Conservation (phyloP, 306 rosid species). For the Ochetophila trinervis region DNA sequence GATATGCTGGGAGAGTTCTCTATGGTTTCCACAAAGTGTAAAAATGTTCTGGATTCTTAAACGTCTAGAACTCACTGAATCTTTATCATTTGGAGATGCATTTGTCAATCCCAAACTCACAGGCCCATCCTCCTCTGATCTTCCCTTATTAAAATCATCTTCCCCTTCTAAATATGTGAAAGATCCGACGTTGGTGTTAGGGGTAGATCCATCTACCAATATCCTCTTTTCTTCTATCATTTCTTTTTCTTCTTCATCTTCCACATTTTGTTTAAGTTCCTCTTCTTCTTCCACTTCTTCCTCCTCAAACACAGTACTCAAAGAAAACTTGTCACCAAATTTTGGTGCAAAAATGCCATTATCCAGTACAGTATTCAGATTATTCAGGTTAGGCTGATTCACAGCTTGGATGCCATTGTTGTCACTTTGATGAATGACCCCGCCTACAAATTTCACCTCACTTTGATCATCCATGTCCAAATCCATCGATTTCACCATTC, state of each 20-base stretch:
- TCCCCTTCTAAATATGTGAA: constrained; percentile 29
- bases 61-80: constrained; percentile 40
- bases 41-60: constrained; percentile 80
- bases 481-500: constrained; percentile 96
- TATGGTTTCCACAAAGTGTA: constrained; percentile 89
- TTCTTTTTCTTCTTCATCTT: constrained; percentile 76
- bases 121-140: constrained; percentile 40
- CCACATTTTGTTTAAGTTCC: constrained; percentile 44
- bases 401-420: constrained; percentile 35
- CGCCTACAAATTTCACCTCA: constrained; percentile 53
- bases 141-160: constrained; percentile 37
- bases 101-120: constrained; percentile 22
- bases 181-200: constrained; percentile 5
- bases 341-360: constrained; percentile 40
- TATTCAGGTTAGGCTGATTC: constrained; percentile 29
- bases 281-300: constrained; percentile 59
- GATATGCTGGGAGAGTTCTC: constrained; percentile 68
- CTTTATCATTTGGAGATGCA: constrained; percentile 18
- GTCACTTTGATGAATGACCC: constrained; percentile 31
- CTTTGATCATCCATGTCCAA: constrained; percentile 94
- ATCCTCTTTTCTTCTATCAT: constrained; percentile 86
- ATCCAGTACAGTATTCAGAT: constrained; percentile 31
- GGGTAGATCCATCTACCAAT: constrained; percentile 39
- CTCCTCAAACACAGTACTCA: constrained; percentile 87
- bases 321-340: constrained; percentile 49